These are phyloP conservation scores for Prosopis cineraria DNA, from an alignment of 306 rosid species.

Conservation along the genomic window DNA sequence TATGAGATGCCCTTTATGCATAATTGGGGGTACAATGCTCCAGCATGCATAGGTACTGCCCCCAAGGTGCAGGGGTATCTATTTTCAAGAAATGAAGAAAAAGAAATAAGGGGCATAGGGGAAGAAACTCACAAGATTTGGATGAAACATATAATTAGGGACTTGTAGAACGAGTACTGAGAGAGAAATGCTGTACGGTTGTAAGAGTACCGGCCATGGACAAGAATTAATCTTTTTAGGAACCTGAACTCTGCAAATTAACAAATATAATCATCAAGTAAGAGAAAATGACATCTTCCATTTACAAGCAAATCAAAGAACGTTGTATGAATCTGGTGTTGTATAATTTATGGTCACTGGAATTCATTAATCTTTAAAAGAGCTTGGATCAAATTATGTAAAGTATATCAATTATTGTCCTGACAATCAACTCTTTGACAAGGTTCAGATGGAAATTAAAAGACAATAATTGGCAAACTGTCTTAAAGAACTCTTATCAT, in stretches of 20 bases:
- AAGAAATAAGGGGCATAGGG: not conserved
- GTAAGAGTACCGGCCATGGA: slow-evolving; percentile 98
- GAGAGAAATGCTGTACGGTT: slow-evolving; percentile 97
- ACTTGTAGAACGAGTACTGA: slow-evolving; percentile 96
- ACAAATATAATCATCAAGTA: slow-evolving; percentile 32
- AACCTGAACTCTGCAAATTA: slow-evolving; percentile 89
- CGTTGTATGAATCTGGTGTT: slow-evolving; percentile 25
- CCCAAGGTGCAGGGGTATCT: slow-evolving; percentile 12
- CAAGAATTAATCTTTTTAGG: slow-evolving; percentile 86
- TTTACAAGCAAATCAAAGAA: slow-evolving; percentile 25
- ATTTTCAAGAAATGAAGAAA: slow-evolving; percentile 20
- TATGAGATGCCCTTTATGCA: slow-evolving; percentile 16
- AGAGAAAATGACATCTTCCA: slow-evolving; percentile 26
- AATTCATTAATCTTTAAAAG: slow-evolving; percentile 11
- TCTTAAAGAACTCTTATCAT: slow-evolving; percentile 18
- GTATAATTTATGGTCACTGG: slow-evolving; percentile 17
- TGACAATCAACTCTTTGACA: slow-evolving; percentile 1
- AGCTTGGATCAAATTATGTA: slow-evolving; percentile 28
- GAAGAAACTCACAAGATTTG: slow-evolving; percentile 87
- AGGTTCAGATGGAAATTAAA: not conserved
- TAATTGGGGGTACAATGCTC: not conserved
- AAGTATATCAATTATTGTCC: slow-evolving; percentile 1
- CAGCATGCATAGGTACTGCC: not conserved
- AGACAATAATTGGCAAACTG: slow-evolving; percentile 18
- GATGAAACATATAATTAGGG: slow-evolving; percentile 90